phyloP scores from a whole-genome alignment of 75 land plant genomes.

The Pinus taeda region DNA sequence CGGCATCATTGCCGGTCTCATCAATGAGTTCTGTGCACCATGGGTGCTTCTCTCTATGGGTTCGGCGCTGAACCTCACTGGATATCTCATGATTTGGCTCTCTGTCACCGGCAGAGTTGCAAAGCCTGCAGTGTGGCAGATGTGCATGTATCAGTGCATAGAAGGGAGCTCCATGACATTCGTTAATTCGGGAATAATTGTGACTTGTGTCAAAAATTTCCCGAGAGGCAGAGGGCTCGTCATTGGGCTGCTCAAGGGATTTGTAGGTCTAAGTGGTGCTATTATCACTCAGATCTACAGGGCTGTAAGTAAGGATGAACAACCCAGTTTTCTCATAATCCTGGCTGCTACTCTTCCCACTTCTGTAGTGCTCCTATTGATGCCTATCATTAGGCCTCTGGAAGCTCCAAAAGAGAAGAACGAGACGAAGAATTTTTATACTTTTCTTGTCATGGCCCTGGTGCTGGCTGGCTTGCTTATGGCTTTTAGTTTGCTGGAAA shows the following conservation, averaged over 20 bases:
- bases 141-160: conserved; percentile 28
- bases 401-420: not conserved
- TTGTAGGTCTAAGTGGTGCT: conserved; percentile 42
- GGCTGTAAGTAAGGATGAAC: conserved; percentile 18
- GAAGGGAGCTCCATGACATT: conserved; percentile 39
- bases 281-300: conserved; percentile 32
- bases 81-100: conserved; percentile 46
- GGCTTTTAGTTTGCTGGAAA: conserved; percentile 28
- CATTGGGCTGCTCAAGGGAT: conserved; percentile 32
- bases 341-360: conserved; percentile 27
- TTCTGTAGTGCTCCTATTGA: conserved; percentile 15
- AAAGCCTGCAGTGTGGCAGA: conserved; percentile 32
- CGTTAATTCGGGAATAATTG: conserved; percentile 29
- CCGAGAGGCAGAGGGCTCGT: conserved; percentile 26
- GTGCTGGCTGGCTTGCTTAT: conserved; percentile 28
- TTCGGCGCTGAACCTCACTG: conserved; percentile 16
- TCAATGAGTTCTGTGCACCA: conserved; percentile 25
- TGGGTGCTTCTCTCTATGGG: conserved; percentile 28
- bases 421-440: conserved; percentile 17
- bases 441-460: conserved; percentile 20
- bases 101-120: conserved; percentile 18
- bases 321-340: conserved; percentile 15
- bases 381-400: conserved; percentile 20
- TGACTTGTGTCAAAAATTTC: conserved; percentile 35
- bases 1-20: conserved; percentile 27